Conservation (phyloP, 345 rosid species). For the Eucalyptus paniculata region DNA sequence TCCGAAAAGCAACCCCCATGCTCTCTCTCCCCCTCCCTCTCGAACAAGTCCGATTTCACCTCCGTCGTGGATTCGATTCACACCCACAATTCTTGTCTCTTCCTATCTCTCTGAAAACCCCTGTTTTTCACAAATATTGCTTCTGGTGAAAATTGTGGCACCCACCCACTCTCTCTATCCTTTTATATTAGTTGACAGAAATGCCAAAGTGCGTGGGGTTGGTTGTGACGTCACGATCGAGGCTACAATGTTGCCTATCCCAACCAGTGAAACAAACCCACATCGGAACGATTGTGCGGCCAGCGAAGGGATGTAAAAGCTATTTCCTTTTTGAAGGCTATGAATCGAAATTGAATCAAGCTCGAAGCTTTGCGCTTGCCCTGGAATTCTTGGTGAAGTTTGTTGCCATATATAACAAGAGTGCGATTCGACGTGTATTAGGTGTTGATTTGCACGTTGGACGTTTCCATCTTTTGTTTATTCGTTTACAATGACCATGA, state of each 20-base stretch:
- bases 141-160: too few species aligned
- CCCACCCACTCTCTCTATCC: too few species aligned
- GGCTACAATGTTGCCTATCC: too few species aligned
- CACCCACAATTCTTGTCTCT: not conserved
- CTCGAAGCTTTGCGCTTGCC: not conserved
- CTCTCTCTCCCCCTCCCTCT: not conserved
- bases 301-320: too few species aligned
- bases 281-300: rapidly evolving
- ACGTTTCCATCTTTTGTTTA: not conserved
- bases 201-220: not conserved
- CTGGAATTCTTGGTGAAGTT: not conserved
- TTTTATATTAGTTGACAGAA: too few species aligned
- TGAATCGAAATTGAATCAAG: not conserved
- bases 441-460: not conserved
- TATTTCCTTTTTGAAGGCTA: too few species aligned
- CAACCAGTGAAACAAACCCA: too few species aligned
- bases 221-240: too few species aligned
- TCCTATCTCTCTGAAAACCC: too few species aligned
- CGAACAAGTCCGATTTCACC: not conserved
- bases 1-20: slow-evolving; percentile 57
- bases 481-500: too few species aligned
- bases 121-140: too few species aligned
- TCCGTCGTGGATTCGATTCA: not conserved
- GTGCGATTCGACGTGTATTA: not conserved
- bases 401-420: not conserved